Conservation (phyloP, 2,329 filamentous ascomycete species). For the Aspergillus sp. region DNA sequence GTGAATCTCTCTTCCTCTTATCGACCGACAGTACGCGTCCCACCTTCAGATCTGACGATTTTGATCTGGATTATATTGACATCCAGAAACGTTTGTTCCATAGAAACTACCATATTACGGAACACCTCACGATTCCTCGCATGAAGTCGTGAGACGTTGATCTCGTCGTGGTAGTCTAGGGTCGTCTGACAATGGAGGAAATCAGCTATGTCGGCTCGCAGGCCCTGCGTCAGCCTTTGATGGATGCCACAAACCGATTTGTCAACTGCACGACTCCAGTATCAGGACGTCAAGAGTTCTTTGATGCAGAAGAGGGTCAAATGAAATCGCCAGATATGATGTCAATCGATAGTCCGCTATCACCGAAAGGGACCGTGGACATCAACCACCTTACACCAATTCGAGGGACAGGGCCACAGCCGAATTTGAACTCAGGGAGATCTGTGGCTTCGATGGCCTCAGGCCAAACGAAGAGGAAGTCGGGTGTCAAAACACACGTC, state of each 20-base stretch:
- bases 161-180: slow-evolving; percentile 3
- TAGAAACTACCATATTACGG: neutral
- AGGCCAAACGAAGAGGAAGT: slow-evolving; percentile 51
- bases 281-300: slow-evolving; percentile 7
- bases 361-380: slow-evolving; percentile 30
- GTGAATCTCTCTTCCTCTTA: no score
- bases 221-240: slow-evolving; percentile 36
- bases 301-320: slow-evolving; percentile 9
- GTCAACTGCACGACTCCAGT: slow-evolving; percentile 35
- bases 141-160: slow-evolving; percentile 14
- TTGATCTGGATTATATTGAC: neutral
- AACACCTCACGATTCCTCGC: neutral
- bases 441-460: slow-evolving; percentile 54
- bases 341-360: slow-evolving; percentile 22
- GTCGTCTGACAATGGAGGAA: slow-evolving; percentile 21
- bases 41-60: no score
- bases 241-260: slow-evolving; percentile 44
- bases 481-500: slow-evolving; percentile 57
- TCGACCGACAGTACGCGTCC: neutral
- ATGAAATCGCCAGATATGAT: slow-evolving; percentile 20
- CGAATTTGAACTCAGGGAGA: slow-evolving; percentile 49
- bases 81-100: neutral
- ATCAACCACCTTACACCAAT: slow-evolving; percentile 52
- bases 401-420: slow-evolving; percentile 42
- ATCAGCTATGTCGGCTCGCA: slow-evolving; percentile 7